Conservation (phyloP, 495 filamentous ascomycete genomes). For the Aspergillus steynii region DNA sequence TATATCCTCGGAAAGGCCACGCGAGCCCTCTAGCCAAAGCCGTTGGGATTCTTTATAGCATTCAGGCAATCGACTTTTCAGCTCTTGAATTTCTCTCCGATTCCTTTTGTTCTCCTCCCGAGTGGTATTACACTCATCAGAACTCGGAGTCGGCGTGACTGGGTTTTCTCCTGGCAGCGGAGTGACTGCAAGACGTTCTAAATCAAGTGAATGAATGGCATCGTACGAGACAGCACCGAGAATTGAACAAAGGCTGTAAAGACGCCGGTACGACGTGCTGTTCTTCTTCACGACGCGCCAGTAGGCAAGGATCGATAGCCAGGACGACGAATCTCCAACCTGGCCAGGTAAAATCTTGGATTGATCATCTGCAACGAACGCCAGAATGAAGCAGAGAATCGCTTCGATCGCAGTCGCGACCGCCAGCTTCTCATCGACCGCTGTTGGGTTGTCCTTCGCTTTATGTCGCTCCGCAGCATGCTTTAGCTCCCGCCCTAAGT, state of each 20-base stretch:
- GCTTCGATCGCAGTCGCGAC: constrained; percentile 49
- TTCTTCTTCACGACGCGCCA: constrained; percentile 45
- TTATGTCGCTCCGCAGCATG: constrained; percentile 46
- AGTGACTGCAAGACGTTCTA: constrained; percentile 45
- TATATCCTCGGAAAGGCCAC: constrained; percentile 44
- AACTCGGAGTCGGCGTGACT: constrained; percentile 39
- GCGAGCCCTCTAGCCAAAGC: constrained; percentile 48
- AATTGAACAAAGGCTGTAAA: constrained; percentile 44
- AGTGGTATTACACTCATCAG: constrained; percentile 33
- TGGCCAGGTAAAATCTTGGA: constrained; percentile 35
- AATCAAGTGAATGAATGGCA: constrained; percentile 44
- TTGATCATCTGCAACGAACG: constrained; percentile 50
- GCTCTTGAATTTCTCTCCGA: constrained; percentile 40
- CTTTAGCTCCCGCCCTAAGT: constrained; percentile 49
- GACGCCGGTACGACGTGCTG: constrained; percentile 35
- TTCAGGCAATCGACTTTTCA: constrained; percentile 43
- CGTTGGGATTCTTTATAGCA: constrained; percentile 42
- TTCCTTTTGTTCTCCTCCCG: constrained; percentile 38
- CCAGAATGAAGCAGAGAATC: constrained; percentile 50
- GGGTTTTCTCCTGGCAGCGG: constrained; percentile 42
- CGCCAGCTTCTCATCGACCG: constrained; percentile 40
- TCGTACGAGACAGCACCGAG: constrained; percentile 51
- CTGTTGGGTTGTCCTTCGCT: constrained; percentile 29
- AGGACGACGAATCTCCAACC: constrained; percentile 42
- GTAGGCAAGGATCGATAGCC: constrained; percentile 52